A percentile compares a stretch with the other conserved stretches of the same genome.
Conservation (phyloP, 352 stramenopile genomes). For the Phytophthora sansomeana region DNA sequence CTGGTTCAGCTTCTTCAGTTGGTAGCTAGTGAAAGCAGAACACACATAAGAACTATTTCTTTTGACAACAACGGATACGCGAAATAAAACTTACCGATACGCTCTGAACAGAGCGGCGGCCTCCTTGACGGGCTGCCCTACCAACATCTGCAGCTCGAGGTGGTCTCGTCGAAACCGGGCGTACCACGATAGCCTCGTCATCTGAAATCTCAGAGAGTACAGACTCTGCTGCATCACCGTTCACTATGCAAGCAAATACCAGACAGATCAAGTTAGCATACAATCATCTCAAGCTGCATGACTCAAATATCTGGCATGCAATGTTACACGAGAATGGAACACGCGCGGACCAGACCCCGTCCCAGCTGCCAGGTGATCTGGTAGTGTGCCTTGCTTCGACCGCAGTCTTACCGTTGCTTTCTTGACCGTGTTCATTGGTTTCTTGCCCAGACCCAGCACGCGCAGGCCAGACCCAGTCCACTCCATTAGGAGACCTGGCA, state of each 20-base stretch:
- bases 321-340: conserved; percentile 36
- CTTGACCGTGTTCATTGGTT: conserved; percentile 10
- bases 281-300: background rate
- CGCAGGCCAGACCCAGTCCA: no score
- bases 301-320: background rate
- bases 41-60: background rate
- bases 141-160: conserved; percentile 21
- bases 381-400: conserved; percentile 2
- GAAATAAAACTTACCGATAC: conserved; percentile 7
- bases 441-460: background rate
- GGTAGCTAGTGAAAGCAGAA: conserved; percentile 1
- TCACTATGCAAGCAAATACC: conserved; percentile 16
- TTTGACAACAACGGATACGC: background rate
- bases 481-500: no score
- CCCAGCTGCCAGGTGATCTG: conserved; percentile 16
- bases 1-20: conserved; percentile 11
- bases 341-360: conserved; percentile 39
- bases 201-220: conserved; percentile 29
- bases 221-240: conserved; percentile 21
- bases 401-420: conserved; percentile 13
- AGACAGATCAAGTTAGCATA: conserved; percentile 11
- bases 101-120: conserved; percentile 9
- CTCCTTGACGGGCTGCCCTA: conserved; percentile 21
- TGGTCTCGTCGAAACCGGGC: conserved; percentile 16
- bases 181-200: background rate